Evolutionary conservation across 768 basidiomycete species (phyloP), one percentile per base, ranked within the genome.

Genomic region (Terana coerulea): DNA sequence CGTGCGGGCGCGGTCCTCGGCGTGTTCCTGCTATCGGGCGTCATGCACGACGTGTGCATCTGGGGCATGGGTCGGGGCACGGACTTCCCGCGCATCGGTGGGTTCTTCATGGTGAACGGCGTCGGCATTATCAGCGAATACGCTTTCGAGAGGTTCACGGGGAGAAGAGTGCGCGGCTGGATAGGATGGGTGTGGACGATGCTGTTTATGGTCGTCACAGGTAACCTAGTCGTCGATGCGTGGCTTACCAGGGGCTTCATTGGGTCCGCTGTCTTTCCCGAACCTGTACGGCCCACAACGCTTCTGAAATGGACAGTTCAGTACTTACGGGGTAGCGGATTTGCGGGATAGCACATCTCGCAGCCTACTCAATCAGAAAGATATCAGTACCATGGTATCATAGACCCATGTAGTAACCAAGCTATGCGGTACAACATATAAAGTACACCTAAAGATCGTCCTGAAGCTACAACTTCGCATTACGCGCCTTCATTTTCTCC

Each of bases 61-160:
- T 84, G 76, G 72, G 80, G 79, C 5, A 76, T 85, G 77, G 77
- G 74, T 1, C 69, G 70, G 3, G 83, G 80, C 15, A 66, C 69
- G 1, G 77, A 85, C 34, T 72, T 77, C 0, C 11, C 51, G 6
- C 47, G 50, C 7, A 66, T 80, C 5, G 64, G 67, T 1, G 77
- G 75, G 1, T 84, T 79, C 61, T 88, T 86, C 61, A 34, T 85
- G 40, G 63, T 80, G 61, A 80, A 77, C 55, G 83, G 76, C 10
- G 58, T 81, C 1, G 81, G 81, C 1, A 56, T 80, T 7, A 44
- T 77, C 1, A 37, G 81, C 28, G 85, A 88, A 63, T 58, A 64
- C 19, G 47, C 62, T 8, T 86, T 73, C 75, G 74, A 67, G 55
- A 57, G 51, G 1, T 17, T 57, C 15, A 79, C 75, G 0, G 77